These are phyloP conservation scores for Peziza echinospora DNA, from an alignment of 495 filamentous ascomycete genomes.

Conservation along the genomic window DNA sequence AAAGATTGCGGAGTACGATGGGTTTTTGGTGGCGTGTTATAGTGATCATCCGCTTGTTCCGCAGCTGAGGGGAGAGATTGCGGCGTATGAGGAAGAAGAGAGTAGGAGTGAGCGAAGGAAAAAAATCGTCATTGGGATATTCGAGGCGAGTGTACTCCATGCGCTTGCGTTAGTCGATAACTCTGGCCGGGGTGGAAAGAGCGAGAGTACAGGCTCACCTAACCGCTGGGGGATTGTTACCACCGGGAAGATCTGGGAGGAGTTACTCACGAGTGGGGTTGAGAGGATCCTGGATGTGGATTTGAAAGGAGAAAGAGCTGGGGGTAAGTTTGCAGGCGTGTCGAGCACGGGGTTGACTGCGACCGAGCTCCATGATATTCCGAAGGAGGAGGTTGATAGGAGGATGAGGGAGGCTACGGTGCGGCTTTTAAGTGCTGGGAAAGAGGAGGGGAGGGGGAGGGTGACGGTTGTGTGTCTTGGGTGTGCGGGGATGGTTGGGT, in stretches of 20 bases:
- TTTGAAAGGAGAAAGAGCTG: conserved; percentile 1
- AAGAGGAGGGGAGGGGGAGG: conserved; percentile 34
- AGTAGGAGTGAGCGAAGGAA: neutral
- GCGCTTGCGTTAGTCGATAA: conserved; percentile 25
- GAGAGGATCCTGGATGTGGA: conserved; percentile 31
- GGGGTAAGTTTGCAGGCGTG: conserved; percentile 46
- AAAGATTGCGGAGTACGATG: conserved; percentile 29
- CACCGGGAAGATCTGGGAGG: conserved; percentile 67
- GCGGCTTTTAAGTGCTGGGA: conserved; percentile 37
- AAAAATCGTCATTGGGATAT: conserved; percentile 55
- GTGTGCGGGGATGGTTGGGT: conserved; percentile 82
- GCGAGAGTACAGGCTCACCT: conserved; percentile 17
- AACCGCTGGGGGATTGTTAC: conserved; percentile 67
- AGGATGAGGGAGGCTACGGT: conserved; percentile 49
- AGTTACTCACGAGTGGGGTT: conserved; percentile 42
- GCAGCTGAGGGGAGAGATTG: conserved; percentile 26
- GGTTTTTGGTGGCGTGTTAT: conserved; percentile 72
- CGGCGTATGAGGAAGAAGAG: no score
- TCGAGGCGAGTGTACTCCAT: conserved; percentile 52
- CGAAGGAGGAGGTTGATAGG: conserved; percentile 36
- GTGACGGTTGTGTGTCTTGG: conserved; percentile 27
- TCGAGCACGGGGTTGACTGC: conserved; percentile 69
- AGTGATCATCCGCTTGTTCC: conserved; percentile 65
- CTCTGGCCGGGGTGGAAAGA: conserved; percentile 12
- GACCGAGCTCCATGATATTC: conserved; percentile 49